A percentile compares a stretch with the other conserved stretches of the same genome.
phyloP scores from a whole-genome alignment of 1,284 basidiomycete species.

The Apiotrichum laibachii region DNA sequence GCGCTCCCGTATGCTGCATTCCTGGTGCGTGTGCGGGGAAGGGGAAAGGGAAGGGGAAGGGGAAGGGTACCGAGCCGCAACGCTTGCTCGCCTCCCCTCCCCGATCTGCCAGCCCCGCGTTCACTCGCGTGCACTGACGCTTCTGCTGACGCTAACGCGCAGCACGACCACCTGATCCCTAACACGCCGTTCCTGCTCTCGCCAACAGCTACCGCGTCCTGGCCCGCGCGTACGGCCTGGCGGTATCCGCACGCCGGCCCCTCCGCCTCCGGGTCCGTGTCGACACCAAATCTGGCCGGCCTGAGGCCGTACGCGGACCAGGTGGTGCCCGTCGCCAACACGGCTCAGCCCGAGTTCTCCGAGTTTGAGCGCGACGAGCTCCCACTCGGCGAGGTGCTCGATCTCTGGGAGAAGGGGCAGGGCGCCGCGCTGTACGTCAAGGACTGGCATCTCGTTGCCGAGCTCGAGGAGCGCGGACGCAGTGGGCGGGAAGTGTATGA shows the following conservation, averaged over 20 bases:
- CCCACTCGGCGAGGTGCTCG: slow-evolving; percentile 48
- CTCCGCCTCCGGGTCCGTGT: background rate
- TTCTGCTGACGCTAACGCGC: background rate
- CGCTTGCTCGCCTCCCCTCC: background rate
- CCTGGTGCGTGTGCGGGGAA: slow-evolving; percentile 9
- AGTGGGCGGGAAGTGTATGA: slow-evolving; percentile 50
- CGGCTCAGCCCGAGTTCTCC: slow-evolving; percentile 36
- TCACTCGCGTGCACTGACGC: background rate
- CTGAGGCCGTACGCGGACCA: slow-evolving; percentile 40
- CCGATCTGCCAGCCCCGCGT: background rate
- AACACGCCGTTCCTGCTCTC: slow-evolving; percentile 46
- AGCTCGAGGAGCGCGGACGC: slow-evolving; percentile 34
- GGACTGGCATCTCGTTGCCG: slow-evolving; percentile 58
- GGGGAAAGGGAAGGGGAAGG: too few species aligned
- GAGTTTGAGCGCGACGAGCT: slow-evolving; percentile 47
- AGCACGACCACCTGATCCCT: slow-evolving; percentile 42
- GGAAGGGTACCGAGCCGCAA: too few species aligned
- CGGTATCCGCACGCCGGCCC: background rate
- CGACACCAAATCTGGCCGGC: slow-evolving; percentile 25
- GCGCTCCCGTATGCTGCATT: slow-evolving; percentile 11
- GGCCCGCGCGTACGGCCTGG: slow-evolving; percentile 24
- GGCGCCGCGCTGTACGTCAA: slow-evolving; percentile 55
- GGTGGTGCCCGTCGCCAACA: slow-evolving; percentile 49
- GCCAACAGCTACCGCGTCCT: slow-evolving; percentile 21
- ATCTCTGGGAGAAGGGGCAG: slow-evolving; percentile 44